Base-by-base conservation (phyloP, 768 basidiomycete genomes). In the Russula abietina region DNA sequence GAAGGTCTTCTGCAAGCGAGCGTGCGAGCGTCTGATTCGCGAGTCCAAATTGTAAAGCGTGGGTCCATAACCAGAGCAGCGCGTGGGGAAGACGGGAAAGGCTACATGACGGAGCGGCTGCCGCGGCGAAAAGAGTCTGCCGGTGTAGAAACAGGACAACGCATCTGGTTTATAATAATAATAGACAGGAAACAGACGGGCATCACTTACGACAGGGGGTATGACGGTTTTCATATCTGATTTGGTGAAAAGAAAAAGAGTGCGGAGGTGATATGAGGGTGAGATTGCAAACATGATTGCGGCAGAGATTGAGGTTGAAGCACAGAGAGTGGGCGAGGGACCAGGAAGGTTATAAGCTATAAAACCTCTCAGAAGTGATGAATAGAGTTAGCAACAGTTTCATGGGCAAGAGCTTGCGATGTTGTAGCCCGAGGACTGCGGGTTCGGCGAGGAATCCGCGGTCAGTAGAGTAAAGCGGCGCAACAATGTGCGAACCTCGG, bases 41-140 rank as follows among this genome's bases (percentile, higher is more conserved):
- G 22, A 72, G 60, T 53, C 63, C 67, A 65, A 71, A 69, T 49
- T 72, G 72, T 17, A 75, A 66, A 26, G 70, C 67, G 55, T 74
- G 65, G 12, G 70, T 33, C 73, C 73, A 75, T 10, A 72, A 66
- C 74, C 74, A 75, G 16, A 69, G 49, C 5, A 68, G 16, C 56
- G 59, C 55, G 11, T 56, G 57, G 12, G 48, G 28, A 3, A 71
- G 48, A 28, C 56, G 64, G 36, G 49, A 19, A 19, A 59, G n/a
- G 12, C 60, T 55, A 17, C 26, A 41, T 1, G 57, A 46, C 14
- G 69, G 67, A 24, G 68, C 68, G 3, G 67, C 58, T 3, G 63
- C 57, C 1, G 50, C 24, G 2, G 67, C 68, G 33, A 70, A 67
- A 24, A 66, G 58, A 19, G 54, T 53, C 65, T 67, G 39, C 28